Base-by-base conservation (phyloP, 768 basidiomycete genomes). In the Krasilnikovozyma curviuscula region DNA sequence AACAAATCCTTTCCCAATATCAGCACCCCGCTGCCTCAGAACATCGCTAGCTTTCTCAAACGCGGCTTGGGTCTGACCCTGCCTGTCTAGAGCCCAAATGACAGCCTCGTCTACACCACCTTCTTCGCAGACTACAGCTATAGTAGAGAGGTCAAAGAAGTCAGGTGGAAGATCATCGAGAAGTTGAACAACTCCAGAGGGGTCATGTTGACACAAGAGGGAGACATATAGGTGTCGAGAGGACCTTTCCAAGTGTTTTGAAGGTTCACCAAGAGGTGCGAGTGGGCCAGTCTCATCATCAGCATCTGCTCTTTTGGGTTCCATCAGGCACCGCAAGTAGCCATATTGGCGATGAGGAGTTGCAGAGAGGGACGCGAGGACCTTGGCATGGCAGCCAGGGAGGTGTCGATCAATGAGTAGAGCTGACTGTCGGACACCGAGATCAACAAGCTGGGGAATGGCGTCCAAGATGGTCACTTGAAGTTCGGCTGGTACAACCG, bases 311-410 rank as follows among this genome's bases (percentile, higher is more conserved):
- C 62, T 62, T 16, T 67, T 66, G 8, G 74, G 75, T 16, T 77
- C 72, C 14, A 91, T 67, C 7, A 98, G 70, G 55, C 71, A 72
- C 12, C 72, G 73, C 7, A 97, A 74, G 64, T 98, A 98, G 7
- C 72, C 67, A 54, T 81, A 80, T 48, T 77, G 77, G 40, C 72
- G 69, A 37, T 66, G 68, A 32, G 76, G 71, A 6, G 64, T 66
- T 18, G 66, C 58, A 0, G 68, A 59, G 24, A 89, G 65, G 13
- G 55, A 56, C 9, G 70, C 60, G 40, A 93, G 59, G 3, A 78
- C 85, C 16, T 63, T 60, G 42, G 69, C 67, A 57, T 98, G 93
- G 5, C 79, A 64, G 0, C 65, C 57, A 2, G 88, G 81, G 0
- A 73, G 57, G 59, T 78, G 71, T 25, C 70, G 71, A 58, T 93